Evolutionary conservation across 140 eudicot species (phyloP).

Genomic region (Ambrosia hybrid): DNA sequence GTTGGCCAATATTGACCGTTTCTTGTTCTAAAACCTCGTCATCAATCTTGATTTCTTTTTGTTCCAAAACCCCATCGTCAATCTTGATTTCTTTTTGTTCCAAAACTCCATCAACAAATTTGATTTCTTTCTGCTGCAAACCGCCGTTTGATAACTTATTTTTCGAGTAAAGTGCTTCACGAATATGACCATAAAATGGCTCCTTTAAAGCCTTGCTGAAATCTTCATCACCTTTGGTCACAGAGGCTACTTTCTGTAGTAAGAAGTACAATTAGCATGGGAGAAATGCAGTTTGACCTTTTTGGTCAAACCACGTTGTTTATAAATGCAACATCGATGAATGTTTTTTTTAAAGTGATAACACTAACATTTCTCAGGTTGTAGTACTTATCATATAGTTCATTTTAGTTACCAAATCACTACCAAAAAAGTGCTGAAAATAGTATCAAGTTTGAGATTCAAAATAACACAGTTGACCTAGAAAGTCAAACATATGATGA

Average conservation of each 20-base stretch:
- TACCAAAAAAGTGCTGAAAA: not conserved
- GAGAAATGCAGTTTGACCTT: slow-evolving; percentile 8
- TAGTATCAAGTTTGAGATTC: not conserved
- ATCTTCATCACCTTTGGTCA: slow-evolving; percentile 60
- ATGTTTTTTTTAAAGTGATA: not conserved
- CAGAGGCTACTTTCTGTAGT: slow-evolving; percentile 78
- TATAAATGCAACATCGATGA: not conserved
- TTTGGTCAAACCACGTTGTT: slow-evolving; percentile 21
- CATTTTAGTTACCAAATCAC: not conserved
- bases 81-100: slow-evolving; percentile 33
- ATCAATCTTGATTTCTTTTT: slow-evolving; percentile 1
- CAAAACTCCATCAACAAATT: slow-evolving; percentile 18
- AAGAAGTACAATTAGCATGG: slow-evolving; percentile 13
- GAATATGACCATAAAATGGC: slow-evolving; percentile 62
- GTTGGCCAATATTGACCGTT: slow-evolving; percentile 9
- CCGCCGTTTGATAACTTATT: slow-evolving; percentile 12
- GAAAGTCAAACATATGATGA: slow-evolving; percentile 20
- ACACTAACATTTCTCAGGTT: not conserved
- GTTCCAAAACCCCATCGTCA: slow-evolving; percentile 21
- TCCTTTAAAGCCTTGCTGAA: slow-evolving; percentile 60
- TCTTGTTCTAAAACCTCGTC: slow-evolving; percentile 22
- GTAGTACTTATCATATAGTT: slow-evolving; percentile 4
- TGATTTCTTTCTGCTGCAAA: slow-evolving; percentile 24
- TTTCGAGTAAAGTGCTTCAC: slow-evolving; percentile 59
- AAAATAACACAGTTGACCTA: slow-evolving; percentile 12